A percentile compares a stretch with the other conserved stretches of the same genome.
Evolutionary conservation across 352 stramenopile species (phyloP).

Genomic region (Phytophthora ramorum): DNA sequence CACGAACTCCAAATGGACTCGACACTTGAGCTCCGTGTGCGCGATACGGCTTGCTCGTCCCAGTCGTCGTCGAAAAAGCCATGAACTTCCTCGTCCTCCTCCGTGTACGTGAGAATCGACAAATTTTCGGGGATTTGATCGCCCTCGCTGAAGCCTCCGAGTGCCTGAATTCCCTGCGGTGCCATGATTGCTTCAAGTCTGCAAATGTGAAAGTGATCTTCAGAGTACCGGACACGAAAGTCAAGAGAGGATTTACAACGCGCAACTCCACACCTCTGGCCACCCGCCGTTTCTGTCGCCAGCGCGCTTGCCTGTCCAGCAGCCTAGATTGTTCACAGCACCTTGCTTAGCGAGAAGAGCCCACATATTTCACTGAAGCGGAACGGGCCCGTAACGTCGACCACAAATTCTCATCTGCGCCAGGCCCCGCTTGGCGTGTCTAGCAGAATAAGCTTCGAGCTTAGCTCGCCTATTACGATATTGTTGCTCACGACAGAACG

Average conservation of each 20-base stretch:
- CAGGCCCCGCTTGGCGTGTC: neutral
- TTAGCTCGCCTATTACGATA: neutral
- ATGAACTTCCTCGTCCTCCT: constrained; percentile 25
- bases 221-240: constrained; percentile 14
- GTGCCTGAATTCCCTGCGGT: constrained; percentile 8
- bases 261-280: constrained; percentile 13
- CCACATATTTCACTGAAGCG: neutral
- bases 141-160: constrained; percentile 31
- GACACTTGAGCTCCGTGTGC: constrained; percentile 6
- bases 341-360: constrained; percentile 14
- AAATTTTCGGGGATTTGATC: constrained; percentile 22
- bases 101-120: constrained; percentile 33
- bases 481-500: neutral
- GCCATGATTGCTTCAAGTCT: constrained; percentile 19
- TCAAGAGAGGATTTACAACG: constrained; percentile 17
- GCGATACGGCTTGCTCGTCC: constrained; percentile 18
- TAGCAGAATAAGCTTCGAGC: neutral
- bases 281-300: constrained; percentile 35
- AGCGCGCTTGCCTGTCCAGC: constrained; percentile 31
- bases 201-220: constrained; percentile 31
- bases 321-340: constrained; percentile 13
- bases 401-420: neutral
- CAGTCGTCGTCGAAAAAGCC: constrained; percentile 30
- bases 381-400: neutral
- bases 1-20: constrained; percentile 24